phyloP scores from a whole-genome alignment of 1,284 basidiomycete species.

The Bondarzewia mesenterica region DNA sequence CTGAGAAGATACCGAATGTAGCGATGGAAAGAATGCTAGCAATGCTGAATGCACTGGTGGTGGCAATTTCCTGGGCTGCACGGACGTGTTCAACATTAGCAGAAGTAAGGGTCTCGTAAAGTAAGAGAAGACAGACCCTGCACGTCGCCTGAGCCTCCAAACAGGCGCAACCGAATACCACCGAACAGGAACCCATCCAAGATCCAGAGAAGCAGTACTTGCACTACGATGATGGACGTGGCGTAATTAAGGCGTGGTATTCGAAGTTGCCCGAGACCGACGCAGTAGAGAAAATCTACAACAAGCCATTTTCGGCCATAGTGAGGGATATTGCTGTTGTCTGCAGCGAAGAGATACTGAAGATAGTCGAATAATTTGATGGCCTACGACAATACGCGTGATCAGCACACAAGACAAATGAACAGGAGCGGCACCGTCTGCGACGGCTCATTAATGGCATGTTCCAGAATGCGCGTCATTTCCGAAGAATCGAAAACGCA shows the following conservation, averaged over 20 bases:
- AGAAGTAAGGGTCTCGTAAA: neutral
- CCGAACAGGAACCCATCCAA: conserved; percentile 70
- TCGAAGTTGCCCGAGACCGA: conserved; percentile 54
- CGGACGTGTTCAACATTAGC: neutral
- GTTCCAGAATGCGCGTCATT: neutral
- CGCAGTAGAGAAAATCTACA: conserved; percentile 56
- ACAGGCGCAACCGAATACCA: conserved; percentile 29
- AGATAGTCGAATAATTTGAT: conserved; percentile 60
- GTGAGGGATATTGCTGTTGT: conserved; percentile 28
- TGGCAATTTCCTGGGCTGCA: neutral
- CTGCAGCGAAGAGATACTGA: conserved; percentile 37
- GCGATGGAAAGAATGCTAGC: conserved; percentile 36
- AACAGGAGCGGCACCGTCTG: no score
- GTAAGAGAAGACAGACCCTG: conserved; percentile 1
- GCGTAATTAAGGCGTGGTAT: conserved; percentile 74
- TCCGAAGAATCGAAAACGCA: conserved; percentile 5
- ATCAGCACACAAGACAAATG: no score
- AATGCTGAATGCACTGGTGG: conserved; percentile 6
- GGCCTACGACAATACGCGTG: conserved; percentile 31
- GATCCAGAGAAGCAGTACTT: conserved; percentile 50
- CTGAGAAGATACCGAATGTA: conserved; percentile 40
- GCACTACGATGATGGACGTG: conserved; percentile 49
- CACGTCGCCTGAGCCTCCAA: conserved; percentile 13
- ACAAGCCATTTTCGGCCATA: conserved; percentile 62
- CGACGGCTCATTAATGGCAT: no score